phyloP scores from a whole-genome alignment of 305 asterid species.

The Caryopteris hybrid region DNA sequence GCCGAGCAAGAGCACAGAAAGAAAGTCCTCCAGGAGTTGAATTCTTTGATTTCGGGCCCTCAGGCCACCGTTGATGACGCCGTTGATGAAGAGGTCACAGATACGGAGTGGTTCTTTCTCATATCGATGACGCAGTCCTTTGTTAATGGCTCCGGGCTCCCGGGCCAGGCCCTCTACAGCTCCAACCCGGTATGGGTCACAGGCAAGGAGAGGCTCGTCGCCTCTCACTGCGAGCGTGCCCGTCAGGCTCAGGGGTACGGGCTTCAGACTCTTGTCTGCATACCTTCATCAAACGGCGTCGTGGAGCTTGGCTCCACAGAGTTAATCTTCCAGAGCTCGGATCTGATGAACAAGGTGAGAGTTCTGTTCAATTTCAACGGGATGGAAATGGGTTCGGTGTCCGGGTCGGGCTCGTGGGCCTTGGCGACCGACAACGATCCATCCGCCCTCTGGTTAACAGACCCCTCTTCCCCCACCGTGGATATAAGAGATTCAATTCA shows the following conservation, averaged over 20 bases:
- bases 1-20: constrained; percentile 80
- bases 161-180: constrained; percentile 74
- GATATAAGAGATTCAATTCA: constrained; percentile 24
- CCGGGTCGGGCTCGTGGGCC: constrained; percentile 32
- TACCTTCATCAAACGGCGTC: constrained; percentile 78
- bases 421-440: not conserved
- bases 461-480: constrained; percentile 31
- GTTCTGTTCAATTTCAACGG: constrained; percentile 60
- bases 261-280: constrained; percentile 70
- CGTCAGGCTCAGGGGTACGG: constrained; percentile 67
- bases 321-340: constrained; percentile 66
- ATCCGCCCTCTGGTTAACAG: no score
- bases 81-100: constrained; percentile 87
- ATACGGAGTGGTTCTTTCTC: constrained; percentile 93
- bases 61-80: constrained; percentile 42
- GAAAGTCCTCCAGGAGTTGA: constrained; percentile 73
- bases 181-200: constrained; percentile 74
- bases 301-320: constrained; percentile 91
- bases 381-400: constrained; percentile 30
- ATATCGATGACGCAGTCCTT: constrained; percentile 87
- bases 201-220: constrained; percentile 50
- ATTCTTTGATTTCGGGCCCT: constrained; percentile 63
- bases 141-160: constrained; percentile 70
- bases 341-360: constrained; percentile 75
- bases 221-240: constrained; percentile 69